Evolutionary conservation across 2,329 filamentous ascomycete genomes (phyloP).

Genomic region (Biscogniauxia sp.): DNA sequence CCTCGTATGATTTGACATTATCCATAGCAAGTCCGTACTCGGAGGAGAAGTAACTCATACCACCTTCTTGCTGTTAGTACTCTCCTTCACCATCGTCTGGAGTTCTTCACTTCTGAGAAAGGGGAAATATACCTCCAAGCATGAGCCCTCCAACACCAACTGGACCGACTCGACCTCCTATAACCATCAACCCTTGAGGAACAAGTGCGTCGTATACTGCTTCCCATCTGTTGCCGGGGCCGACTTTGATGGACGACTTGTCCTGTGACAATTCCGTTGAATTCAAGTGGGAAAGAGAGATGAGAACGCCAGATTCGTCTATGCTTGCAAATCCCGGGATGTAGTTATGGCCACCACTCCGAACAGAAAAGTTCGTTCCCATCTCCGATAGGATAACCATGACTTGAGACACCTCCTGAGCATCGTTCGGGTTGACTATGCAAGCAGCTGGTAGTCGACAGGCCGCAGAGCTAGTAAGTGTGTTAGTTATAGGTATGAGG

Average conservation of each 20-base stretch:
- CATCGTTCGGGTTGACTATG: constrained; percentile 25
- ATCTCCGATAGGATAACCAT: constrained; percentile 21
- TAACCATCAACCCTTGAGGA: constrained; percentile 20
- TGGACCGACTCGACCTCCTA: constrained; percentile 28
- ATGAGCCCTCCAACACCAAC: constrained; percentile 32
- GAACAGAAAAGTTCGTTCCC: constrained; percentile 24
- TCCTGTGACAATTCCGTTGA: constrained; percentile 31
- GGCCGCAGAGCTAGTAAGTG: constrained; percentile 14
- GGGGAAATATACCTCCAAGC: constrained; percentile 28
- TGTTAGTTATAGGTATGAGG: neutral
- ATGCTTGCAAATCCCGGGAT: constrained; percentile 28
- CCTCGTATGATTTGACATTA: constrained; percentile 23
- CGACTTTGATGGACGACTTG: constrained; percentile 28
- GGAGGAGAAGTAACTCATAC: constrained; percentile 30
- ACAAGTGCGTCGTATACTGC: constrained; percentile 30
- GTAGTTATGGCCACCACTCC: constrained; percentile 31
- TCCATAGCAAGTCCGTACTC: constrained; percentile 22
- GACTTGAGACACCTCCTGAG: constrained; percentile 22
- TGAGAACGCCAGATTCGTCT: constrained; percentile 28
- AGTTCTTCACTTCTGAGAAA: neutral
- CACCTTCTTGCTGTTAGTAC: constrained; percentile 15
- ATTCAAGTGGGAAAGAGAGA: constrained; percentile 37
- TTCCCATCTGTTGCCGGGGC: constrained; percentile 32
- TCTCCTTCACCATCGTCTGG: constrained; percentile 3
- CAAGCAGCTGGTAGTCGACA: constrained; percentile 25